phyloP scores from a whole-genome alignment of 2,329 filamentous ascomycete species.

The Paraphaeosphaeria minitans region DNA sequence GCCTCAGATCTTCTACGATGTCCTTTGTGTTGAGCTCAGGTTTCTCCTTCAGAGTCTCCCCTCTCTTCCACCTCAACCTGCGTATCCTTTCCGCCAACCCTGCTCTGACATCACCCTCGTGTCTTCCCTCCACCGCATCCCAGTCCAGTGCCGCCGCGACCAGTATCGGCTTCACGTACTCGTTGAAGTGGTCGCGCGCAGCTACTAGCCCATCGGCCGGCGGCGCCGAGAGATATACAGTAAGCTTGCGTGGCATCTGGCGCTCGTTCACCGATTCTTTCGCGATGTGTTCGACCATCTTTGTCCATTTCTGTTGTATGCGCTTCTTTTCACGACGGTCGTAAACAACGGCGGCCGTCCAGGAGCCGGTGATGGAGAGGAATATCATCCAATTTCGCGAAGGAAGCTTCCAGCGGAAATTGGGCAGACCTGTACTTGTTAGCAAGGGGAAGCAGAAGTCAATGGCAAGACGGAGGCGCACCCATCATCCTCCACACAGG shows the following conservation, averaged over 20 bases:
- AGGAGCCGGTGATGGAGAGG: conserved; percentile 75
- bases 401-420: conserved; percentile 80
- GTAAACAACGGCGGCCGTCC: conserved; percentile 83
- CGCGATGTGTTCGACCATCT: conserved; percentile 81
- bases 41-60: conserved; percentile 54
- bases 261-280: conserved; percentile 74
- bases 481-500: conserved; percentile 49
- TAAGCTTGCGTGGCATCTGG: conserved; percentile 80
- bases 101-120: conserved; percentile 90
- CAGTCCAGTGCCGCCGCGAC: conserved; percentile 91
- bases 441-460: neutral
- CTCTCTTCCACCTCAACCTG: conserved; percentile 64
- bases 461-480: conserved; percentile 19
- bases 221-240: conserved; percentile 82
- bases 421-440: conserved; percentile 70
- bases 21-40: conserved; percentile 59
- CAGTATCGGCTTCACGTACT: conserved; percentile 92
- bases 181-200: conserved; percentile 93
- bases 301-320: conserved; percentile 84
- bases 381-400: conserved; percentile 99
- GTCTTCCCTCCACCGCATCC: conserved; percentile 90
- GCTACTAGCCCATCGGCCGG: conserved; percentile 82
- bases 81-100: conserved; percentile 86
- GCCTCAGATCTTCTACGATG: conserved; percentile 68
- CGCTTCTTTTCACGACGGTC: conserved; percentile 89